phyloP scores from a whole-genome alignment of 176 grass and related monocot genomes.

The maize (Zea mays) region DNA sequence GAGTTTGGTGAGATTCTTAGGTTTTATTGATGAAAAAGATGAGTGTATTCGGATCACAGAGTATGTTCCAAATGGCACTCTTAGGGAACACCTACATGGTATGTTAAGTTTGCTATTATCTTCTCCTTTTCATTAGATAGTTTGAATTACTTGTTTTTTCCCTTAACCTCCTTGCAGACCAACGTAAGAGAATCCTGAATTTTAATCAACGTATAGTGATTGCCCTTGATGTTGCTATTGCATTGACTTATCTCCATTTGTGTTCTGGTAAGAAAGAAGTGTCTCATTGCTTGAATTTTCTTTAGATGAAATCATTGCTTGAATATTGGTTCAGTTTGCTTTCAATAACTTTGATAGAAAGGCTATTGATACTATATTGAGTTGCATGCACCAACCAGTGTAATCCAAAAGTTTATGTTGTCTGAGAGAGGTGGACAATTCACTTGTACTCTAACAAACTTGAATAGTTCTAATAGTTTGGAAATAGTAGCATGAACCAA shows the following conservation, averaged over 20 bases:
- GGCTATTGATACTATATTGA: no score
- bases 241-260: conserved; percentile 75
- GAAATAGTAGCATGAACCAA: not conserved
- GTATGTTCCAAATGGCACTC: conserved; percentile 65
- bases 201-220: conserved; percentile 65
- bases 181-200: conserved; percentile 47
- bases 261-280: conserved; percentile 48
- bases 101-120: conserved; percentile 41
- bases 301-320: not conserved
- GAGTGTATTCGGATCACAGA: conserved; percentile 68
- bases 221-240: conserved; percentile 79
- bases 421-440: no score
- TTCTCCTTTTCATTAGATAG: not conserved
- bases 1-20: conserved; percentile 61
- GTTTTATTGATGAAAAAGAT: conserved; percentile 48
- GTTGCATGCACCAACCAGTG: no score
- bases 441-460: no score
- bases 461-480: not conserved
- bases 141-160: not conserved
- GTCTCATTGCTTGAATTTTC: not conserved
- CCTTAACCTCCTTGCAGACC: conserved; percentile 40
- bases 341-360: not conserved
- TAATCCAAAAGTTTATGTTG: no score
- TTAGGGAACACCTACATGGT: conserved; percentile 70
- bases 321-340: not conserved